Percentiles rank a stretch among this genome's conserved stretches.
These are phyloP conservation scores for Calonectria montana DNA, from an alignment of 2,329 filamentous ascomycete species.

Conservation along the genomic window DNA sequence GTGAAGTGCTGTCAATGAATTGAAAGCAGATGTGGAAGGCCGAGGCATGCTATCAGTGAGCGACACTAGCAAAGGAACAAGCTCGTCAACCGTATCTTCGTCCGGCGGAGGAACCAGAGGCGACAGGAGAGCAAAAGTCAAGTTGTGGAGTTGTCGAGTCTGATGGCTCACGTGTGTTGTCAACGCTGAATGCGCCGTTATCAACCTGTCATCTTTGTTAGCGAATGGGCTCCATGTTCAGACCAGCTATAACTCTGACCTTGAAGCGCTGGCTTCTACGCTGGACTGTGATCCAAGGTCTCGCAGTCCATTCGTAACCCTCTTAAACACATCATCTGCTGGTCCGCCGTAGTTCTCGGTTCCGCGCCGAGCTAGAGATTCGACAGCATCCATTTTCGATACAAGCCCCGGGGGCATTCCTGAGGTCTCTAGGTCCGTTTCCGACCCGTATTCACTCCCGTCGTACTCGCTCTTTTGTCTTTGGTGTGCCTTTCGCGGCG, in stretches of 20 bases:
- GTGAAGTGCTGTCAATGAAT: conserved; percentile 76
- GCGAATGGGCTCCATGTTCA: neutral
- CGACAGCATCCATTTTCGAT: conserved; percentile 77
- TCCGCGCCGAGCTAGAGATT: conserved; percentile 74
- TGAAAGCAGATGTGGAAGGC: conserved; percentile 70
- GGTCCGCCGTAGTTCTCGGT: conserved; percentile 74
- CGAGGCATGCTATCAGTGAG: conserved; percentile 76
- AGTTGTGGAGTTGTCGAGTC: conserved; percentile 78
- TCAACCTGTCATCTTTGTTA: conserved; percentile 64
- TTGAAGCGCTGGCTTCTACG: conserved; percentile 77
- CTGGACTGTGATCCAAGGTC: conserved; percentile 79
- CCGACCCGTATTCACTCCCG: conserved; percentile 79
- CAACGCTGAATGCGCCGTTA: conserved; percentile 79
- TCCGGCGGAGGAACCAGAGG: conserved; percentile 74
- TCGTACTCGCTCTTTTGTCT: conserved; percentile 72
- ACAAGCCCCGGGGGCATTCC: conserved; percentile 75
- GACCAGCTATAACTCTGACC: conserved; percentile 57
- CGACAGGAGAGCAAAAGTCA: conserved; percentile 77
- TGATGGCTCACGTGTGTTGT: conserved; percentile 81
- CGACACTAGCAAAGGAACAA: conserved; percentile 75
- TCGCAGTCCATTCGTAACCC: conserved; percentile 75
- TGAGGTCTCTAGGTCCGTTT: conserved; percentile 76
- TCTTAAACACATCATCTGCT: conserved; percentile 73
- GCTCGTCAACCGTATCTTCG: conserved; percentile 72
- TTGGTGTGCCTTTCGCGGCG: conserved; percentile 59